Evolutionary conservation across 2,329 filamentous ascomycete genomes (phyloP).

Genomic region (Lasiodiplodia sp.): DNA sequence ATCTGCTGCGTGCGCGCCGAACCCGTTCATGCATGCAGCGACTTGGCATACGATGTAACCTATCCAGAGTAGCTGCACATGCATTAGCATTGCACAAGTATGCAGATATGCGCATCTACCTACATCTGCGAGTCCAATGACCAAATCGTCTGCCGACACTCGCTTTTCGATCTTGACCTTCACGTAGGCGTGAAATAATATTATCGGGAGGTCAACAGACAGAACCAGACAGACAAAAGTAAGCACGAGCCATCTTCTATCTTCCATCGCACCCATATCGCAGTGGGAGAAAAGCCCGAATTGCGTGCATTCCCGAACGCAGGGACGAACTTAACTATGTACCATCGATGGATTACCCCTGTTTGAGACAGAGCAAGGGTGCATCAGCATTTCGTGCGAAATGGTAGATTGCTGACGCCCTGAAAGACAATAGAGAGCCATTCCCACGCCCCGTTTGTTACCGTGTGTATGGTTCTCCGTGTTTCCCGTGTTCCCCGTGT

Average conservation of each 20-base stretch:
- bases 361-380: background rate
- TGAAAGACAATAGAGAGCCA: background rate
- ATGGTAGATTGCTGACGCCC: background rate
- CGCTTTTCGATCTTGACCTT: background rate
- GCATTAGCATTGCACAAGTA: background rate
- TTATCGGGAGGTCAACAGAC: background rate
- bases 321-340: background rate
- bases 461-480: background rate
- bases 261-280: background rate
- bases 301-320: background rate
- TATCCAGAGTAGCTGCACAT: background rate
- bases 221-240: background rate
- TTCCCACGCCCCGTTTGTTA: background rate
- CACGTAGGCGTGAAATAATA: background rate
- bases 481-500: background rate
- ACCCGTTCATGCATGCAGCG: constrained; percentile 6
- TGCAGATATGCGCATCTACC: background rate
- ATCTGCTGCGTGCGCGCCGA: constrained; percentile 2
- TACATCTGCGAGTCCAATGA: background rate
- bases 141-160: background rate
- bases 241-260: constrained; percentile 3
- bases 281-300: background rate
- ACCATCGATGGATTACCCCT: background rate
- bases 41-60: constrained; percentile 6
- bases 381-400: no score